Base-by-base conservation (phyloP, 2,329 filamentous ascomycete genomes). In the Monilinia vaccinii-corymbosi region DNA sequence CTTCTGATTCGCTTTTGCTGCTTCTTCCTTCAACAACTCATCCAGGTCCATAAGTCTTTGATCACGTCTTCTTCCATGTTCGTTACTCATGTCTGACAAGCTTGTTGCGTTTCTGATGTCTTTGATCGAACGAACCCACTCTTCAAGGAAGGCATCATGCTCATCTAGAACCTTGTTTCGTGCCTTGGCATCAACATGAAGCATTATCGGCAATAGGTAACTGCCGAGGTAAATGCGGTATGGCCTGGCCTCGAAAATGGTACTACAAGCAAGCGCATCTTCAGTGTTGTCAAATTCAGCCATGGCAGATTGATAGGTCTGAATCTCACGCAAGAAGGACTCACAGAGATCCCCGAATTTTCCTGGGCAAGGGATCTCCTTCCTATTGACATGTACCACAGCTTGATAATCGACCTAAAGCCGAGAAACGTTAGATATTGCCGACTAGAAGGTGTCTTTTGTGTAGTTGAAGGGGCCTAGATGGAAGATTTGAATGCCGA, bases 251-350 rank as follows among this genome's bases (percentile, higher is more conserved):
- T 55, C 51, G 14, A 55, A 55, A 16, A 55, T 40, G 28, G 51
- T 32, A 32, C 51, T 55, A n/a, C 51, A 55, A 13, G 28, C 38
- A 32, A 55, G 51, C 32, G 51, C 51, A 55, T 44, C 21, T 55
- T 55, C 51, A 44, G 51, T 55, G 8, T 42, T 11, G n/a, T 13
- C n/a, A 28, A 21, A 44, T 32, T 16, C 28, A 32, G 51, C 51
- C 51, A 55, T 55, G 6, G 42, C 9, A 13, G 38, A 55, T 34
- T 55, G 51, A 18, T 55, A 32, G 14, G 13, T 23, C n/a, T 55
- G 38, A 34, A 55, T 55, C 28, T 55, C 25, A 31, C 32, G 40
- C 28, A 38, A 55, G 51, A 55, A 55, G 28, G 45, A 55, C n/a
- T 44, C 51, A 28, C 51, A 55, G 51, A 55, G 38, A 18, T 55